Base-by-base conservation (phyloP, 1,139 yeast species). In the Pichia sp. region DNA sequence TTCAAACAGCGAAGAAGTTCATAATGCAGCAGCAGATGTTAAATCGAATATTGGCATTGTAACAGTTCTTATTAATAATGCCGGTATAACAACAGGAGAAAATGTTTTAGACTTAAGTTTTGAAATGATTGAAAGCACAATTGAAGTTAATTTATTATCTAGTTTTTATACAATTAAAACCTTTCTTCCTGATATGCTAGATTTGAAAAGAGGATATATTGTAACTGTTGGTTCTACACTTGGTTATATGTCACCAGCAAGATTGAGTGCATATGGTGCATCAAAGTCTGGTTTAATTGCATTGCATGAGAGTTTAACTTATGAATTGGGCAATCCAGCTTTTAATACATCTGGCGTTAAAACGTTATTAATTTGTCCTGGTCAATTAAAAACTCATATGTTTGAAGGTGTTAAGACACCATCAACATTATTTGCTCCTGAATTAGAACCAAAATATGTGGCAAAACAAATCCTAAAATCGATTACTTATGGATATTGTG, bases 201-300 rank as follows among this genome's bases (percentile, higher is more conserved):
- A 55, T n/a, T 52, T 61, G 22, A 68, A 71, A 44, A 68, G 94
- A 36, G 96, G 97, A 0, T 86, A 82, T 59, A 72, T 92, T 20
- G 78, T 90, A 28, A 85, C 90, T 3, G 69, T 90, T 31, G 87
- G 92, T 0, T 86, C 96, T 0, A 87, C 87, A 0, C 68, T 90
- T 46, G 97, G 96, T 0, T 81, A 83, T 51, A 72, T 85, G 70
- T 76, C 95, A 0, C 97, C 97, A 0, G 92, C 96, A 6, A 68
- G 82, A 30, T 68, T 87, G 46, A 76, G 85, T 35, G 86, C 86
- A 0, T 90, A 90, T 57, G 96, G 96, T 0, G 96, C 97, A 0
- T 77, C 95, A 8, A 90, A 90, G 62, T 82, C 95, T 0, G 97
- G 95, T 0, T 63, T 87, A 29, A 74, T 90, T 43, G 89, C 94